These are phyloP conservation scores for Parascedosporium putredinis DNA, from an alignment of 2,329 filamentous ascomycete genomes.

Conservation along the genomic window DNA sequence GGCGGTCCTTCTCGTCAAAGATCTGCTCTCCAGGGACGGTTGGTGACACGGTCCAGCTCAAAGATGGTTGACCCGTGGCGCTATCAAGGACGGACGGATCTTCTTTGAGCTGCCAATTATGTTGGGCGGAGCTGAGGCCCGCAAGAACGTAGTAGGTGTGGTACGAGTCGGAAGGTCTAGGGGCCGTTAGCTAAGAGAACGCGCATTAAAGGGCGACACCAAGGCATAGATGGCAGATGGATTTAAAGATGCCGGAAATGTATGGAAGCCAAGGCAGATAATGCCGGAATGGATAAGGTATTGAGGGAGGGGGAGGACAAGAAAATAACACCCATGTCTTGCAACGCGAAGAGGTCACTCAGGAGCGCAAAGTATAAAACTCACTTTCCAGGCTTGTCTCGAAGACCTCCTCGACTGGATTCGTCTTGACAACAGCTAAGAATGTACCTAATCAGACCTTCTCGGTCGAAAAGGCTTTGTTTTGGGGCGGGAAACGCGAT, in stretches of 20 bases:
- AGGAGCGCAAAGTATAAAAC: constrained; percentile 18
- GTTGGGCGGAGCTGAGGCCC: constrained; percentile 73
- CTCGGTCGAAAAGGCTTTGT: constrained; percentile 61
- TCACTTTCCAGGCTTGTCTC: constrained; percentile 88
- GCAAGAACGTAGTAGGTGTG: constrained; percentile 88
- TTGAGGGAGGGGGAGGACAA: background rate
- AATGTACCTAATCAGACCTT: constrained; percentile 82
- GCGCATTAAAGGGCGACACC: constrained; percentile 1
- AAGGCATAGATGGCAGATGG: background rate
- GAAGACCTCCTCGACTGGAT: constrained; percentile 62
- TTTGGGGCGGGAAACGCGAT: constrained; percentile 17
- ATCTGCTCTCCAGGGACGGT: constrained; percentile 45
- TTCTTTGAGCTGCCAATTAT: constrained; percentile 44
- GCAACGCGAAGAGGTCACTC: background rate
- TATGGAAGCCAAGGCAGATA: constrained; percentile 7
- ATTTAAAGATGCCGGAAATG: background rate
- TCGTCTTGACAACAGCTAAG: constrained; percentile 76
- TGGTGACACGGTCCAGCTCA: constrained; percentile 35
- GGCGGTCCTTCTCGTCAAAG: constrained; percentile 54
- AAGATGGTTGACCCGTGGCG: constrained; percentile 18
- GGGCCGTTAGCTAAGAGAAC: constrained; percentile 4
- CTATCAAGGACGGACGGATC: constrained; percentile 16
- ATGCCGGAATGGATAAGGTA: too few species aligned
- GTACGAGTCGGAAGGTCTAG: constrained; percentile 71
- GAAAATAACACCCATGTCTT: background rate